A percentile compares a stretch with the other conserved stretches of the same genome.
Evolutionary conservation across 1,284 basidiomycete genomes (phyloP).

Genomic region (Ustilago shanxiensis): DNA sequence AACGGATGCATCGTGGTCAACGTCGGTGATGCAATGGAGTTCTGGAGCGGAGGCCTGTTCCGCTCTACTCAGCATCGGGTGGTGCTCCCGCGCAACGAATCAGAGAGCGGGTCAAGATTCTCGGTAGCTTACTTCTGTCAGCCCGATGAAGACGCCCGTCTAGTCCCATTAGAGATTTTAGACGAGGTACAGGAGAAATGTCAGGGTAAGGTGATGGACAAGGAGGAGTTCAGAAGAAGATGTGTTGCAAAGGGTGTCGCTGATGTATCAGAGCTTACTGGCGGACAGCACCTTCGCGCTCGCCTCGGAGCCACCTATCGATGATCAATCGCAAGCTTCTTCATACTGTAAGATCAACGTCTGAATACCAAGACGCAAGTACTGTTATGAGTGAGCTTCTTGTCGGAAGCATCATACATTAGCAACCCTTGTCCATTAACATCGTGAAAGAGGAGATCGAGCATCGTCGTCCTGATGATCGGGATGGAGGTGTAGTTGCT

Average conservation of each 20-base stretch:
- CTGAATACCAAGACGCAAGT: neutral
- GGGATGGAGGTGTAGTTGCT: neutral
- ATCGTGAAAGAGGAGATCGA: neutral
- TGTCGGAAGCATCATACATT: neutral
- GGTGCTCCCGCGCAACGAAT: constrained; percentile 46
- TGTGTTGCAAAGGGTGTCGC: constrained; percentile 47
- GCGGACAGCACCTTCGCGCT: constrained; percentile 50
- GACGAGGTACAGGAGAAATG: constrained; percentile 15
- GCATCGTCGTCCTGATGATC: neutral
- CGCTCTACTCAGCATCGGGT: constrained; percentile 62
- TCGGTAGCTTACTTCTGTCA: constrained; percentile 64
- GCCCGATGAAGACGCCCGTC: constrained; percentile 51
- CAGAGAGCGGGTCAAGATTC: constrained; percentile 49
- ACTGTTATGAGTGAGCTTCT: neutral
- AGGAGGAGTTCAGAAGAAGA: constrained; percentile 24
- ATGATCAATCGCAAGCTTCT: neutral
- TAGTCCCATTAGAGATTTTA: constrained; percentile 40
- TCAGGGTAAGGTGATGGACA: constrained; percentile 26
- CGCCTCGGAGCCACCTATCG: constrained; percentile 36
- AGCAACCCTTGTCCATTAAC: neutral
- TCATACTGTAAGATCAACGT: too few species aligned
- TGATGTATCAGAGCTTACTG: constrained; percentile 36
- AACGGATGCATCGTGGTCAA: constrained; percentile 85
- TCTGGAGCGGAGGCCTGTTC: constrained; percentile 58
- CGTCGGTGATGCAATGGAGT: constrained; percentile 80